These are phyloP conservation scores for Tylopilus subfusipes DNA, from an alignment of 768 basidiomycete species.

Conservation along the genomic window DNA sequence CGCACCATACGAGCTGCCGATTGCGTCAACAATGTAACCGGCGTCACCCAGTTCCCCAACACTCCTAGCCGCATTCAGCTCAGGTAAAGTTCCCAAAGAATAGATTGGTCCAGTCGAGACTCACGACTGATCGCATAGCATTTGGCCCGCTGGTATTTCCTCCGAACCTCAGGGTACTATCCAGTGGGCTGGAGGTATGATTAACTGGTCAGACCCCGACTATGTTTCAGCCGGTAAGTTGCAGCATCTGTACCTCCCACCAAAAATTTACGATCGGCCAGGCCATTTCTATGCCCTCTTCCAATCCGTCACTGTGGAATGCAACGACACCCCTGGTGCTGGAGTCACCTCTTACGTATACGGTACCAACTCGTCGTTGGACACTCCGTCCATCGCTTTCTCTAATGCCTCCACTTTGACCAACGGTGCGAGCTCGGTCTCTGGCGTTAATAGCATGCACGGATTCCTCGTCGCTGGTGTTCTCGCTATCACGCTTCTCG, in stretches of 20 bases:
- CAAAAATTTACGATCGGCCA: conserved; percentile 13
- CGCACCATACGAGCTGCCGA: conserved; percentile 65
- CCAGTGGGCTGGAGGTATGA: conserved; percentile 78
- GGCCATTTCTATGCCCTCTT: conserved; percentile 72
- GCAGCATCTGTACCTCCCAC: neutral
- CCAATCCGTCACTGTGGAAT: conserved; percentile 60
- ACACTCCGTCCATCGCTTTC: conserved; percentile 52
- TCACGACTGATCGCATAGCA: conserved; percentile 28
- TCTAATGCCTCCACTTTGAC: conserved; percentile 57
- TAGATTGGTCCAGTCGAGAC: neutral
- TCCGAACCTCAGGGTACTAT: conserved; percentile 63
- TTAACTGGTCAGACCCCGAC: conserved; percentile 78
- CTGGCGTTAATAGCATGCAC: conserved; percentile 9
- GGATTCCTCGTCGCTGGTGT: conserved; percentile 12
- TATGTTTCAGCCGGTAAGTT: conserved; percentile 58
- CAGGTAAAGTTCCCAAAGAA: conserved; percentile 44
- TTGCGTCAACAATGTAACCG: conserved; percentile 46
- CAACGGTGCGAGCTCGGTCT: conserved; percentile 33
- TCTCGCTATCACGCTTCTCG: conserved; percentile 13
- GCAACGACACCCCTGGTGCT: conserved; percentile 48
- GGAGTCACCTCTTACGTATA: conserved; percentile 66
- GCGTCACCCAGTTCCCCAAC: conserved; percentile 62
- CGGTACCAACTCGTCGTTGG: conserved; percentile 47
- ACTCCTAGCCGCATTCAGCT: conserved; percentile 82
- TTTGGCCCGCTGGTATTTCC: conserved; percentile 82